Evolutionary conservation across 352 stramenopile genomes (phyloP).

Genomic region (Pythium utonaiense): DNA sequence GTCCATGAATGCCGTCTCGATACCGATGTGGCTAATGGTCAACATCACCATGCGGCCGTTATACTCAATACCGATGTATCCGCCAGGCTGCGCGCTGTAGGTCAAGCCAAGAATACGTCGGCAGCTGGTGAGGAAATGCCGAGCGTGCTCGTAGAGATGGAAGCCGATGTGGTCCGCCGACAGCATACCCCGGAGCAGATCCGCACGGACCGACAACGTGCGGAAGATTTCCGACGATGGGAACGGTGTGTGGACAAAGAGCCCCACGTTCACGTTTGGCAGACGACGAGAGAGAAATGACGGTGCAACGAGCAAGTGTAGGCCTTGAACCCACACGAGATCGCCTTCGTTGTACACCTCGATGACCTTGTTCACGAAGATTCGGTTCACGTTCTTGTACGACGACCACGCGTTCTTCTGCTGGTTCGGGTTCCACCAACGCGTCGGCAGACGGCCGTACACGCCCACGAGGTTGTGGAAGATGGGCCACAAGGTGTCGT

Average conservation of each 20-base stretch:
- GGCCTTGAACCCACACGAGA: constrained; percentile 96
- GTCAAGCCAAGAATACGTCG: constrained; percentile 83
- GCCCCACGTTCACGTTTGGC: constrained; percentile 92
- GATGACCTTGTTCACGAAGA: constrained; percentile 94
- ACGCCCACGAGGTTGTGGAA: constrained; percentile 99
- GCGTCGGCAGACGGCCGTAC: constrained; percentile 82
- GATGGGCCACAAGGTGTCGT: constrained; percentile 96
- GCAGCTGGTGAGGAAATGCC: constrained; percentile 97
- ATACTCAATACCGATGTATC: constrained; percentile 95
- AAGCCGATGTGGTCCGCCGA: constrained; percentile 98
- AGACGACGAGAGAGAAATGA: constrained; percentile 94
- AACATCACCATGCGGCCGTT: constrained; percentile 96
- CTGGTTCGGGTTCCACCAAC: constrained; percentile 81
- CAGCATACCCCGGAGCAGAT: constrained; percentile 95
- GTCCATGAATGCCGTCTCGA: constrained; percentile 91
- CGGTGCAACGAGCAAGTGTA: constrained; percentile 97
- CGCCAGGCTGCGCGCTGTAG: constrained; percentile 89
- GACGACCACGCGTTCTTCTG: constrained; percentile 89
- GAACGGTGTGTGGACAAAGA: constrained; percentile 99
- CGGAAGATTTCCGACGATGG: constrained; percentile 99
- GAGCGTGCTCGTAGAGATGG: constrained; percentile 97
- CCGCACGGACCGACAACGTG: constrained; percentile 95
- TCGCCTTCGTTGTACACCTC: constrained; percentile 91
- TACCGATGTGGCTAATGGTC: constrained; percentile 97
- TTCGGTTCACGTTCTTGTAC: constrained; percentile 97